Evolutionary conservation across 805 yeast species (phyloP).

Genomic region (Isabelozyma pseudorhagii): DNA sequence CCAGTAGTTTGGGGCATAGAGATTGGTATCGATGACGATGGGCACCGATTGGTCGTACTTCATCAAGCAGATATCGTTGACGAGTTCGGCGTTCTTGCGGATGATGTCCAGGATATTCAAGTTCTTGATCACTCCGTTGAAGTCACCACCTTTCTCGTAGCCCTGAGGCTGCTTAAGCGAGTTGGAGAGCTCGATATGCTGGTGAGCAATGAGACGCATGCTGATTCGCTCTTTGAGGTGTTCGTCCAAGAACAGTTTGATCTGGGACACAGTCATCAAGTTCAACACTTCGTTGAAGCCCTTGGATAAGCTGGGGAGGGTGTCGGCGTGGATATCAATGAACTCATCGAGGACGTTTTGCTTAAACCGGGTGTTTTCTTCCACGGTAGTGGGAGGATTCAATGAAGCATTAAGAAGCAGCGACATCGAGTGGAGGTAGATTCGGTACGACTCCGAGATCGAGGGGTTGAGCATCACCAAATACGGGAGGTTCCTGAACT

Average conservation of each 20-base stretch:
- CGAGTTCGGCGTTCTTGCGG: conserved; percentile 64
- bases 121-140: conserved; percentile 56
- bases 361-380: conserved; percentile 55
- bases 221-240: conserved; percentile 84
- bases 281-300: conserved; percentile 72
- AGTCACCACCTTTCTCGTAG: conserved; percentile 55
- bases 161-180: conserved; percentile 25
- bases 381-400: conserved; percentile 40
- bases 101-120: conserved; percentile 63
- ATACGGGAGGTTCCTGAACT: conserved; percentile 75
- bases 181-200: conserved; percentile 64
- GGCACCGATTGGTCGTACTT: conserved; percentile 78
- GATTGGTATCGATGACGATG: conserved; percentile 49
- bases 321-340: conserved; percentile 77
- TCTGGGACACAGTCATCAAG: conserved; percentile 43
- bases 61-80: conserved; percentile 77
- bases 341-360: conserved; percentile 49
- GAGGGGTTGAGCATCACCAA: conserved; percentile 84
- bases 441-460: conserved; percentile 70
- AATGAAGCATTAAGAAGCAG: conserved; percentile 31
- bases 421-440: conserved; percentile 67
- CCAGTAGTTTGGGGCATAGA: conserved; percentile 26
- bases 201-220: conserved; percentile 83
- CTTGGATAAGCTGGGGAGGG: conserved; percentile 73
- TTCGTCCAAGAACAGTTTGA: conserved; percentile 62